phyloP scores from a whole-genome alignment of 78 protist genomes.

The Dictyostelium purpureum region DNA sequence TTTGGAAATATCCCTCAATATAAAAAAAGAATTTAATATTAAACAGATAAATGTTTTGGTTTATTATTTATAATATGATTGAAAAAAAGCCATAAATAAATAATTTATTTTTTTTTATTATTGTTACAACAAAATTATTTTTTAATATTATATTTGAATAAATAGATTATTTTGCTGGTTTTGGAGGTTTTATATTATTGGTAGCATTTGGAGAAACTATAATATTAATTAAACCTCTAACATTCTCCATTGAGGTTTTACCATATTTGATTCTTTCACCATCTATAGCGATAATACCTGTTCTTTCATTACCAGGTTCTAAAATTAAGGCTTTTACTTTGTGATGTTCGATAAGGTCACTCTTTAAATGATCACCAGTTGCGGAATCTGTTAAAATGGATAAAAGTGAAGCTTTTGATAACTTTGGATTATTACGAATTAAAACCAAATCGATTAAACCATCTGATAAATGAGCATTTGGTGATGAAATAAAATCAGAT shows the following conservation, averaged over 20 bases:
- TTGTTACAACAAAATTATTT: no score
- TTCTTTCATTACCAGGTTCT: slow-evolving; percentile 26
- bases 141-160: no score
- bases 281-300: slow-evolving; percentile 59
- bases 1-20: no score
- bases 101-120: no score
- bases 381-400: slow-evolving; percentile 46
- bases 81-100: no score
- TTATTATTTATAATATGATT: no score
- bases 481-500: slow-evolving; percentile 56
- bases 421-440: slow-evolving; percentile 19
- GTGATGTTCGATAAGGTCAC: slow-evolving; percentile 26
- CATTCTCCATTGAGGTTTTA: slow-evolving; percentile 54
- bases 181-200: no score
- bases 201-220: no score
- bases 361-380: slow-evolving; percentile 49
- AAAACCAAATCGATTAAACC: slow-evolving; percentile 46
- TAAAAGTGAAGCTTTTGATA: slow-evolving; percentile 7
- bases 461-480: slow-evolving; percentile 66
- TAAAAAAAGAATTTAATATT: no score
- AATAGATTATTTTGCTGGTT: no score
- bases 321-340: slow-evolving; percentile 43
- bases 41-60: no score
- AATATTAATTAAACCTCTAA: no score
- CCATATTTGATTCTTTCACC: slow-evolving; percentile 71